Percentiles rank a stretch among this genome's conserved stretches.
phyloP scores from a whole-genome alignment of 2,329 filamentous ascomycete species.

The Exophiala sideris region DNA sequence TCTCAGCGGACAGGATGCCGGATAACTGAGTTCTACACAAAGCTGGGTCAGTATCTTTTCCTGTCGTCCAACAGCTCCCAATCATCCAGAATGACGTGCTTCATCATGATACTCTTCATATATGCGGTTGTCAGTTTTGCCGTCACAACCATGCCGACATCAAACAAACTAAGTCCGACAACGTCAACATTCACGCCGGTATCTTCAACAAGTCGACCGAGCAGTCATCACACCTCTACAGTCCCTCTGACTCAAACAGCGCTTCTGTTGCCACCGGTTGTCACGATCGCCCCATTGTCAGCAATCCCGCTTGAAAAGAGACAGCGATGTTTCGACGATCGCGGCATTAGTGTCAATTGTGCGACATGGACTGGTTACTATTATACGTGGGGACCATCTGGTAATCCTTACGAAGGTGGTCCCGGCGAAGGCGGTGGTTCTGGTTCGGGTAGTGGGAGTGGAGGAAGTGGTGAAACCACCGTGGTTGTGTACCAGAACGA shows the following conservation, averaged over 20 bases:
- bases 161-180: constrained; percentile 6
- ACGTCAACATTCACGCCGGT: constrained; percentile 10
- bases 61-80: neutral
- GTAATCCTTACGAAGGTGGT: constrained; percentile 24
- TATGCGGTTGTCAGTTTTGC: constrained; percentile 13
- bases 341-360: constrained; percentile 29
- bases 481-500: constrained; percentile 19
- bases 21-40: constrained; percentile 5
- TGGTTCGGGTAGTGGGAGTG: constrained; percentile 9
- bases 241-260: constrained; percentile 6
- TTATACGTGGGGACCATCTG: constrained; percentile 29
- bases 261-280: constrained; percentile 13
- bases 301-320: constrained; percentile 22
- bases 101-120: constrained; percentile 13
- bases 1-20: neutral
- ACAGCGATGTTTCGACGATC: constrained; percentile 30
- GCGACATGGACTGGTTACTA: constrained; percentile 30
- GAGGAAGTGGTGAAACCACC: constrained; percentile 9
- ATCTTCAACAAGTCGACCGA: constrained; percentile 2
- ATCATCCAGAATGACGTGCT: constrained; percentile 13
- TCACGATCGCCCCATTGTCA: constrained; percentile 26
- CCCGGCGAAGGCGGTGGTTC: constrained; percentile 21
- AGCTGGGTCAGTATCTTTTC: neutral
- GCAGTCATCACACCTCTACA: constrained; percentile 10
- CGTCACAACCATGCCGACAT: constrained; percentile 8